Base-by-base conservation (phyloP, 2,329 filamentous ascomycete species). In the Ceratocystis eucalypticola region DNA sequence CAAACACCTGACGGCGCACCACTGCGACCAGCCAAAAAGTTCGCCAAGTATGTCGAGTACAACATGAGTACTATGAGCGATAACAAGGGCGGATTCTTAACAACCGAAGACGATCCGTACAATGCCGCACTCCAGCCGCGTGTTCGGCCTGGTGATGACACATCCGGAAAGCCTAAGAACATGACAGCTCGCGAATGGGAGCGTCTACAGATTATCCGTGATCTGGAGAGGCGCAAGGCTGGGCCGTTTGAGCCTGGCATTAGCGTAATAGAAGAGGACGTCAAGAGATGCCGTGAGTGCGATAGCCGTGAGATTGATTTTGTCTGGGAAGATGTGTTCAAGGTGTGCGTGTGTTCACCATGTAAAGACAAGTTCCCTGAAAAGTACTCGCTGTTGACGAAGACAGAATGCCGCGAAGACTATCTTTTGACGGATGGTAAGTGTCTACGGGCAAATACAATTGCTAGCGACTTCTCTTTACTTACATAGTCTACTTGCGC, bases 1-100 rank as follows among this genome's bases (percentile, higher is more conserved):
- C 41, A 83, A 84, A 72, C 87, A 90, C 71, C 73, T 71, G 77
- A 81, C 69, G 78, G 79, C 17, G 78, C 73, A 74, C 68, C 74
- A 55, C 86, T 95, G 62, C 86, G 85, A 66, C 88, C 93, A 0
- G 89, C 90, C 61, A 84, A 86, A 72, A 96, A 95, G 73, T 96
- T 97, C 71, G 85, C 89, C 68, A 93, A 94, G 74, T 97, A 88
- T 74, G 92, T 99, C 72, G 94, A 99, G 73, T 97, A 96, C 77
- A 94, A 99, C 75, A 94, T 99, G 77, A 93, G 89, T 74, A 88
- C 93, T 77, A 97, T 99, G 91, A 95, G 88, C 5, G 94, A 99
- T 75, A 97, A 93, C 0, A 96, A 96, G 74, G 94, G 94, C 69
- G 94, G 94, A 0, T 99, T 99, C 75, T 77, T 99, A 70, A 89